These are phyloP conservation scores for Plenodomus tracheiphilus DNA, from an alignment of 2,329 filamentous ascomycete genomes.

Conservation along the genomic window DNA sequence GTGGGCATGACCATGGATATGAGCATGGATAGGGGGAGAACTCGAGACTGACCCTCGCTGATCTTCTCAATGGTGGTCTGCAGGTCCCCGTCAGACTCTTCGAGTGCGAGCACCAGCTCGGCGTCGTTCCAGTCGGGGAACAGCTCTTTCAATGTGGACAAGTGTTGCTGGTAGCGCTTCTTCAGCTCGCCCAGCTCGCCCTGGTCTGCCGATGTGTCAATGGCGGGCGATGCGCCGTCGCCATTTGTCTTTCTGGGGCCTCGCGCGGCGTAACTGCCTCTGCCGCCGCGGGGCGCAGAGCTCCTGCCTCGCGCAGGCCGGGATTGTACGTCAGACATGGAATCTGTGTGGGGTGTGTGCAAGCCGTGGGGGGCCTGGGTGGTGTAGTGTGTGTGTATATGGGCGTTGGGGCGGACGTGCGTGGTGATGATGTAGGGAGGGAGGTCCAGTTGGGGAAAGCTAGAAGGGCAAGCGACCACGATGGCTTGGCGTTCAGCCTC, in stretches of 20 bases:
- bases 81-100: slow-evolving; percentile 80
- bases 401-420: slow-evolving; percentile 28
- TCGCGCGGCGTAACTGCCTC: slow-evolving; percentile 64
- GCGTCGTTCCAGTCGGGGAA: slow-evolving; percentile 95
- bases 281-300: slow-evolving; percentile 82
- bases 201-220: slow-evolving; percentile 73
- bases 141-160: slow-evolving; percentile 84
- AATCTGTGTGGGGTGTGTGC: slow-evolving; percentile 49
- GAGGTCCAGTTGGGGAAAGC: slow-evolving; percentile 36
- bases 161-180: slow-evolving; percentile 80
- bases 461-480: slow-evolving; percentile 32
- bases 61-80: slow-evolving; percentile 76
- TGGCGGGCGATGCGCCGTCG: slow-evolving; percentile 64
- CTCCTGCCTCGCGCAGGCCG: slow-evolving; percentile 89
- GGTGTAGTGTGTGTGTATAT: slow-evolving; percentile 26
- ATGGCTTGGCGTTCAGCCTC: slow-evolving; percentile 33
- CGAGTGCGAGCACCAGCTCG: slow-evolving; percentile 88
- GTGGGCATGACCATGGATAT: no score
- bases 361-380: slow-evolving; percentile 26
- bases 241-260: slow-evolving; percentile 66
- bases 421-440: slow-evolving; percentile 37
- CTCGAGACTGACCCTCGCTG: slow-evolving; percentile 65
- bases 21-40: slow-evolving; percentile 2
- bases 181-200: slow-evolving; percentile 90
- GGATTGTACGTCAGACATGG: slow-evolving; percentile 94